phyloP scores from a whole-genome alignment of 441 rosid genomes.

The Euphorbia corollata region DNA sequence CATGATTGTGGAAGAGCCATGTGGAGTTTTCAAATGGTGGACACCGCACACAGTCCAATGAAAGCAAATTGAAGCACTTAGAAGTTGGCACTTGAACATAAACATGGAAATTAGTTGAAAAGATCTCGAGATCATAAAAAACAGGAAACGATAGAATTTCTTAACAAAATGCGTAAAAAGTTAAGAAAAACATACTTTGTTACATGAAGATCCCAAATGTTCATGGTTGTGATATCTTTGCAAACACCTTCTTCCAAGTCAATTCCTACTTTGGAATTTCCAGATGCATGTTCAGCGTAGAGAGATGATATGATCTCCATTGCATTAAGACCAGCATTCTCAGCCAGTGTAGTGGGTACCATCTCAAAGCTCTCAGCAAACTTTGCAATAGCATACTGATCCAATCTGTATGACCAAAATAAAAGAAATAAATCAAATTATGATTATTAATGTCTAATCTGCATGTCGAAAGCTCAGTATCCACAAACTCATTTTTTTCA shows the following conservation, averaged over 20 bases:
- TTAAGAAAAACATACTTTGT: slow-evolving; percentile 50
- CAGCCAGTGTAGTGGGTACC: slow-evolving; percentile 91
- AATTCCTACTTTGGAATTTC: slow-evolving; percentile 79
- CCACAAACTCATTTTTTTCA: no score
- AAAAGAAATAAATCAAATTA: neutral
- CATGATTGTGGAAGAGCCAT: neutral
- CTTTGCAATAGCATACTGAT: slow-evolving; percentile 92
- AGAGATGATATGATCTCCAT: slow-evolving; percentile 93
- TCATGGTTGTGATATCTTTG: slow-evolving; percentile 58
- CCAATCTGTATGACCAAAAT: slow-evolving; percentile 60
- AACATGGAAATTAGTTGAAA: neutral
- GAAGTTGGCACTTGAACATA: neutral
- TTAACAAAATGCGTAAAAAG: neutral
- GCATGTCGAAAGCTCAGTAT: neutral
- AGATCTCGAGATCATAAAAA: neutral
- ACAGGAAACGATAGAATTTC: neutral
- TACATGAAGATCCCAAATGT: slow-evolving; percentile 85
- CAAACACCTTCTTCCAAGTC: slow-evolving; percentile 81
- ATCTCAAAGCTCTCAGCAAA: slow-evolving; percentile 98
- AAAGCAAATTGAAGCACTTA: neutral
- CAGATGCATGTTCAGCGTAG: slow-evolving; percentile 89
- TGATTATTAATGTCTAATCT: neutral
- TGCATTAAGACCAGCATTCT: slow-evolving; percentile 95
- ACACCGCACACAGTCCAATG: neutral
- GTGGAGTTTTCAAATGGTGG: neutral